A percentile compares a stretch with the other conserved stretches of the same genome.
Evolutionary conservation across 768 basidiomycete genomes (phyloP).

Genomic region (Tephrocybe sp.): DNA sequence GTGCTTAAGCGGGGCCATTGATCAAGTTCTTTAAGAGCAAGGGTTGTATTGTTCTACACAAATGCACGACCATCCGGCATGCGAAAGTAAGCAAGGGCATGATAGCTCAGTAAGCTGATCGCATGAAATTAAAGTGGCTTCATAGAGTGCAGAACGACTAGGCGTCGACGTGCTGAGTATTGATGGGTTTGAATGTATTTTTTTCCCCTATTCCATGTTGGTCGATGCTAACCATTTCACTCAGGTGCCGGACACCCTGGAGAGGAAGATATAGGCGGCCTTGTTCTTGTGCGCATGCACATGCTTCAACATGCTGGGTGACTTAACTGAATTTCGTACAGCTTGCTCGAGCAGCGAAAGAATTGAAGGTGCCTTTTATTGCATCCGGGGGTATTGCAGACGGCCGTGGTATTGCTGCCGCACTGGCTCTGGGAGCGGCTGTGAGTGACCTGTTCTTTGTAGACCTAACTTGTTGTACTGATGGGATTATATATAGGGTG

Average conservation of each 20-base stretch:
- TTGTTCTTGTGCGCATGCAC: conserved; percentile 61
- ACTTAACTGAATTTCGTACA: conserved; percentile 24
- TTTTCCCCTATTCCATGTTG: background rate
- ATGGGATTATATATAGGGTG: conserved; percentile 46
- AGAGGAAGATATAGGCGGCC: conserved; percentile 87
- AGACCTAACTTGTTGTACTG: background rate
- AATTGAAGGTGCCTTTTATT: conserved; percentile 81
- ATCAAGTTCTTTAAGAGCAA: conserved; percentile 82
- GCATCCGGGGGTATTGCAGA: conserved; percentile 92
- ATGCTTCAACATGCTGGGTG: background rate
- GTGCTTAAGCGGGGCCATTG: conserved; percentile 61
- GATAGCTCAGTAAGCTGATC: background rate
- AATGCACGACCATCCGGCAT: conserved; percentile 85
- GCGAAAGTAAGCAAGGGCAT: conserved; percentile 54
- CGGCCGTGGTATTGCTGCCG: conserved; percentile 78
- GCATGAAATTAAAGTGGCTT: background rate
- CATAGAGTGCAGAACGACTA: conserved; percentile 55
- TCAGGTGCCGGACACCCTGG: conserved; percentile 91
- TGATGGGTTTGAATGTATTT: conserved; percentile 84
- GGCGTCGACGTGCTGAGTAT: conserved; percentile 90
- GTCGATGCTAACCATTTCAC: conserved; percentile 8
- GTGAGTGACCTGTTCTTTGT: conserved; percentile 39
- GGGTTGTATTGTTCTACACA: conserved; percentile 81
- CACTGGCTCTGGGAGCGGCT: conserved; percentile 75
- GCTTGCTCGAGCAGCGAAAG: conserved; percentile 85